Percentiles rank a stretch among this genome's conserved stretches.
These are phyloP conservation scores for Kwoniella sp. DNA, from an alignment of 768 basidiomycete species.

Conservation along the genomic window DNA sequence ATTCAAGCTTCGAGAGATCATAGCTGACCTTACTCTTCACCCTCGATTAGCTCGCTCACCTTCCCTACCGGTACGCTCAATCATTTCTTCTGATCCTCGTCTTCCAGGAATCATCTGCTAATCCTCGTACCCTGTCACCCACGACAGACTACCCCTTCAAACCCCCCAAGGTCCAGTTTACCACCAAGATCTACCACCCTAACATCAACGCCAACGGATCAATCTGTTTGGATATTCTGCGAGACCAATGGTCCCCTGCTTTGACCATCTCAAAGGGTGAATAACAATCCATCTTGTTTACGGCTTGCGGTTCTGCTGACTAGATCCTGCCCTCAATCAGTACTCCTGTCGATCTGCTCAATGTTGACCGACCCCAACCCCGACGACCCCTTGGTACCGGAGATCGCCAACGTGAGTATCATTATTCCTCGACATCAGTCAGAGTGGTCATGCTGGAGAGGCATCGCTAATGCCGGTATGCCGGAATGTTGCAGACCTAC, in stretches of 20 bases:
- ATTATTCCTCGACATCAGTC: constrained; percentile 14
- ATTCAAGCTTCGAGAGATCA: not conserved
- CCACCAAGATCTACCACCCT: constrained; percentile 99
- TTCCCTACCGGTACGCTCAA: constrained; percentile 54
- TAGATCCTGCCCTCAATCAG: constrained; percentile 58
- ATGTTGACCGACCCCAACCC: constrained; percentile 99
- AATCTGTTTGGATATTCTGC: constrained; percentile 95
- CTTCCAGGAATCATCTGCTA: not conserved
- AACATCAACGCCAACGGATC: constrained; percentile 99
- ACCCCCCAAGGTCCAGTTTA: constrained; percentile 99
- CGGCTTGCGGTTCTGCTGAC: no score
- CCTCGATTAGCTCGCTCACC: constrained; percentile 42
- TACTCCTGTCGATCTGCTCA: constrained; percentile 95
- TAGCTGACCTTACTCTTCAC: not conserved
- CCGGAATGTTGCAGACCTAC: constrained; percentile 64
- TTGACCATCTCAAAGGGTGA: constrained; percentile 97
- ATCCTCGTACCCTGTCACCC: not conserved
- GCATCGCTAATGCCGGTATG: not conserved
- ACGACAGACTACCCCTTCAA: constrained; percentile 92
- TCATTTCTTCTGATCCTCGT: not conserved
- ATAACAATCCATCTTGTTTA: no score
- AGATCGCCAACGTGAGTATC: constrained; percentile 77
- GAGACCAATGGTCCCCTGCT: constrained; percentile 99
- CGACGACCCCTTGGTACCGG: constrained; percentile 97
- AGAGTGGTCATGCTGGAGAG: not conserved